Evolutionary conservation across 345 rosid species (phyloP), one percentile per base, ranked within the genome.

Genomic region (Linum lewisii): DNA sequence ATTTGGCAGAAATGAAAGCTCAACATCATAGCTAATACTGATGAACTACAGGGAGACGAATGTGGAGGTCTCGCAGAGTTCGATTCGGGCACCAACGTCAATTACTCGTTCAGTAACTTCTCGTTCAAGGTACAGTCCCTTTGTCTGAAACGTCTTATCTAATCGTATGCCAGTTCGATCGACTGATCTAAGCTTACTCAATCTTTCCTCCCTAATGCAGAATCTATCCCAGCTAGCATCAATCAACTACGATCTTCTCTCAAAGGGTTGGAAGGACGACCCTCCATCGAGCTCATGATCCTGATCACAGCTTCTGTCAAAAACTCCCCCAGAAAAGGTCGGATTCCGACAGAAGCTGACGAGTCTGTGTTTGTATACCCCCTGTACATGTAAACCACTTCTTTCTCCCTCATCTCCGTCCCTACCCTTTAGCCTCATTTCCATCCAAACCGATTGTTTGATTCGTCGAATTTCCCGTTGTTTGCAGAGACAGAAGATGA

Each of bases 141-240:
- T 20, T 7, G 24, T 20, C 24, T 52, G 32, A 6, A 26, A 29
- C 34, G 34, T 52, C 20, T 52, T 0, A 15, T 24, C 24, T 16
- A 16, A 7, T 51, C 20, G 20, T 1, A 8, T 21, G 23, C 56
- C 56, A 52, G 16, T 21, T n/a, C n/a, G n/a, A n/a, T n/a, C n/a
- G n/a, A n/a, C n/a, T n/a, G n/a, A n/a, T n/a, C n/a, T n/a, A n/a
- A 11, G 21, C 25, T 44, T 37, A 24, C 61, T 56, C 32, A 54
- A 26, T 37, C 37, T 36, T 24, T 22, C 70, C 54, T 68, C 56
- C 53, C 58, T 22, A 62, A 19, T 54, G 9, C 57, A 94, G 99
- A 94, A 94, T 73, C 90, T 94, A 24, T 87, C 99, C 32, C 90
- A 90, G 84, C 87, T 90, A 25, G 99, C 97, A 59, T 94, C 96